Base-by-base conservation (phyloP, 208 protist genomes). In the Zelonia costaricensis region DNA sequence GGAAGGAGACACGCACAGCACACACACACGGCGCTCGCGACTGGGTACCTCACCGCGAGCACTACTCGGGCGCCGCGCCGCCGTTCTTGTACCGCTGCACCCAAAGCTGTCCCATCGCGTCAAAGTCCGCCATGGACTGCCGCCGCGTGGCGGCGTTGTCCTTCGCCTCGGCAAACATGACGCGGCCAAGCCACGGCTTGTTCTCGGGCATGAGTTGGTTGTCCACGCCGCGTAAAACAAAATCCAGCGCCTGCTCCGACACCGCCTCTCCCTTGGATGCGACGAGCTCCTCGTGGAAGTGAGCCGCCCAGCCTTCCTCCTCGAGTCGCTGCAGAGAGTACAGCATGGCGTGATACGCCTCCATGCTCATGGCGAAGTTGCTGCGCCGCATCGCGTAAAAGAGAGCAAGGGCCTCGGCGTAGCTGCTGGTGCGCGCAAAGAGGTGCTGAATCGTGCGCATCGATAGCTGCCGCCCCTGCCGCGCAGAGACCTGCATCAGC, bases 301-400 rank as follows among this genome's bases (percentile, higher is more conserved):
- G 85, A 52, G 82, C 53, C 4, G 82, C 91, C 86, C 88, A 96
- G 4, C 84, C 85, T 67, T 96, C 88, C 54, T 96, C 91, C 64
- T 94, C 88, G 16, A 96, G 75, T 4, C 88, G 76, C 81, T 94
- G 91, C 52, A 96, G 72, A 5, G 86, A 93, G 68, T 92, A 96
- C 48, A 96, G 63, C 91, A 96, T 96, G n/a, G 88, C 84, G 64
- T 94, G 88, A 67, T 96, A 96, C 7, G 79, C 69, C 67, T 94
- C 82, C 78, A 92, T 92, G 60, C 86, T 91, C 87, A 96, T 96
- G 16, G 84, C 76, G 31, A 96, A 79, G 62, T 94, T 78, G 45
- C 78, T 86, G 33, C 75, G 74, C 22, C 88, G 83, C 74, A 96
- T 73, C 18, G 86, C 69, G 69, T 96, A 91, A 64, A 96, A 96